Percentiles rank a stretch among this genome's conserved stretches.
Conservation (phyloP, 2,329 filamentous ascomycete species). For the Colletotrichum kahawae region DNA sequence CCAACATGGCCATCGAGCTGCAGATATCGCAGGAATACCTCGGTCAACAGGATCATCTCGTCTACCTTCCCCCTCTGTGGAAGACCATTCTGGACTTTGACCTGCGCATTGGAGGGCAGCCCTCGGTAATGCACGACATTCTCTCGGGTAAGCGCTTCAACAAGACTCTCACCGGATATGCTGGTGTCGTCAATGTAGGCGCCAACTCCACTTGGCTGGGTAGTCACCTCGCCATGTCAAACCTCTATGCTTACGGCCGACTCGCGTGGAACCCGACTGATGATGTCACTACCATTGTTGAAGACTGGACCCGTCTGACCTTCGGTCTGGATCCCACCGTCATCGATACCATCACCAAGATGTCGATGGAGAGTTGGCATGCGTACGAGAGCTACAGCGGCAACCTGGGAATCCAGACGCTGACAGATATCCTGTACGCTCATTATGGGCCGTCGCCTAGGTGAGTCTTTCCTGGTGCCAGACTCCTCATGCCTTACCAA, state of each 20-base stretch:
- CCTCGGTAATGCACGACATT: conserved; percentile 64
- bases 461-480: not conserved
- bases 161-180: conserved; percentile 63
- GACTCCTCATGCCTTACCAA: not conserved
- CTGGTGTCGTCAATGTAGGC: conserved; percentile 72
- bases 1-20: conserved; percentile 63
- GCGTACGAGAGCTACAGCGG: conserved; percentile 75
- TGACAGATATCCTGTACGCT: conserved; percentile 70
- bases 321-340: conserved; percentile 62
- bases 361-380: conserved; percentile 73
- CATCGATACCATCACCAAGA: conserved; percentile 62
- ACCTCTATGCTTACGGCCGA: conserved; percentile 72
- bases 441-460: conserved; percentile 64
- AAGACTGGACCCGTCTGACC: conserved; percentile 72
- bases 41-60: conserved; percentile 71
- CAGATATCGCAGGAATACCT: conserved; percentile 74
- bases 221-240: conserved; percentile 72
- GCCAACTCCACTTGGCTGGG: conserved; percentile 72
- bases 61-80: conserved; percentile 73
- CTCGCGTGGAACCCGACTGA: conserved; percentile 67
- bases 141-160: conserved; percentile 65
- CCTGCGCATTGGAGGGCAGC: conserved; percentile 61
- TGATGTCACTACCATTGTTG: conserved; percentile 54
- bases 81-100: conserved; percentile 72
- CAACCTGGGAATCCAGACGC: conserved; percentile 72